Base-by-base conservation (phyloP, 2,329 filamentous ascomycete species). In the Rosellinia necatrix region DNA sequence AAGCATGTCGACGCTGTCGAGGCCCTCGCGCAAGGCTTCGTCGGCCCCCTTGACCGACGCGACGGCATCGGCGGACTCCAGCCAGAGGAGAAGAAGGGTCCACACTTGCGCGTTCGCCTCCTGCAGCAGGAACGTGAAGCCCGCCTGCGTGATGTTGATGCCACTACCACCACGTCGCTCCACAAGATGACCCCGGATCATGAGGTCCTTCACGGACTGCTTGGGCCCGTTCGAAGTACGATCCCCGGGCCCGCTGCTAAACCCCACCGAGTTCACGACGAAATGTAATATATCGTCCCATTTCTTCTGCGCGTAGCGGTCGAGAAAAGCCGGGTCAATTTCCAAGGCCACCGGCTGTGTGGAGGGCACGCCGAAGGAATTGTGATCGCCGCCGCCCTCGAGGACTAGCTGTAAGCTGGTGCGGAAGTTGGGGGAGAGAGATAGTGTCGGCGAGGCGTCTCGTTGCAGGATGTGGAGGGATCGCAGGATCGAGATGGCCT, bases 201-300 rank as follows among this genome's bases (percentile, higher is more conserved):
- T 81, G 37, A 99, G 81, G 61, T 90, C 85, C 73, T 93, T 96
- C 25, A 97, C 96, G 13, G 89, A 89, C 66, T 84, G 82, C 70
- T 89, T 90, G 25, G 89, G 85, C 1, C 81, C 81, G 53, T 75
- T 72, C 5, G 71, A 70, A n/a, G 72, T 70, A 9, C 58, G 57
- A 12, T 66, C 63, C 9, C 51, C 59, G 2, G 60, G 57, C 15
- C 52, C 75, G 13, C 76, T 74, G 44, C 79, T 72, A 40, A 76
- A 75, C 1, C 83, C 86, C 7, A 89, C 87, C 58, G 85, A 88
- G 55, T 88, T 90, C 17, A 99, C 94, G 71, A 99, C 92, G 69
- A 92, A 99, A 72, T 97, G 94, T 43, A 99, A 75, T 24, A 99
- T 96, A 22, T 91, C 89, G 73, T 99, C 96, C 92, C 94, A 99